Evolutionary conservation across 768 basidiomycete species (phyloP), one percentile per base, ranked within the genome.

Genomic region (Suillus plorans): DNA sequence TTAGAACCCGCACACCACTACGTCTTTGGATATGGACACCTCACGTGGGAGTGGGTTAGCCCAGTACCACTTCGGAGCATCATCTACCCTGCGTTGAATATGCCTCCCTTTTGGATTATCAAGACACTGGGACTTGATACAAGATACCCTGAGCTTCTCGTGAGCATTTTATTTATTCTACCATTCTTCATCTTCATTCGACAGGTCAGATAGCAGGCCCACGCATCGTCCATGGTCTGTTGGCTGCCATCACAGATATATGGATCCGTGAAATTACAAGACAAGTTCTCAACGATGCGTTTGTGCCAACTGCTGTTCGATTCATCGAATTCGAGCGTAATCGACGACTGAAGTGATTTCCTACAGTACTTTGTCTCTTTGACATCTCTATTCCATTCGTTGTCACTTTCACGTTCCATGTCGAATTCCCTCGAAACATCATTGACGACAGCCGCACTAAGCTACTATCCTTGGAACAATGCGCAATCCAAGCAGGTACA

Each of bases 21-120:
- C 50, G 93, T 97, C 59, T 99, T 94, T 74, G 95, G 95, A 55
- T 94, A 94, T 77, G 97, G 95, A 2, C 84, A 89, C 69, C 80
- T 95, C 49, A 98, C 96, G 28, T 99, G 97, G 97, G 97, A 99
- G 80, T 99, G 97, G 97, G 78, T 84, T 52, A 77, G 83, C 59
- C 77, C 82, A 25, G 74, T 74, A 16, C 92, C 94, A 7, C 88
- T 95, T 70, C 86, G 94, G 61, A 92, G 90, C 71, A 85, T 94
- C 65, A 61, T 91, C 58, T 97, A 94, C 76, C 94, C 96, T 20
- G 83, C 86, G 20, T 69, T 96, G 42, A 97, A 94, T 70, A 80
- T 92, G 34, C 91, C 92, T 0, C 72, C 91, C 12, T 98, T 92
- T 71, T 89, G 87, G 86, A 31, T 86, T 0, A 72, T 98, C 59